phyloP scores from a whole-genome alignment of 1,139 yeast species.

The Blastobotrys malaysiensis region DNA sequence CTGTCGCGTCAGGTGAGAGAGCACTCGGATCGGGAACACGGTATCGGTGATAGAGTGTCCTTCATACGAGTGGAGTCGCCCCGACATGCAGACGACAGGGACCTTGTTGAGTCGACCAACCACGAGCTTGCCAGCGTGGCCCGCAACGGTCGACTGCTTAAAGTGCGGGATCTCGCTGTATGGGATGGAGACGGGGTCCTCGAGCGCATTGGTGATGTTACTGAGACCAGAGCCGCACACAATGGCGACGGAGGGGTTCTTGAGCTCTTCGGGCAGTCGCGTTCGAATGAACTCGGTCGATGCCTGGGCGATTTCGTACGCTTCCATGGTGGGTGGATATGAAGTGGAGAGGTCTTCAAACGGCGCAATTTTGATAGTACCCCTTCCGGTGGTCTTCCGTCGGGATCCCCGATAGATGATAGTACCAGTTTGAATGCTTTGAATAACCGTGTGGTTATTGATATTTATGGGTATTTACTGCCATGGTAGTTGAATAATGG shows the following conservation, averaged over 20 bases:
- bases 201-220: constrained; percentile 65
- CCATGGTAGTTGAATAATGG: too few species aligned
- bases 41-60: constrained; percentile 79
- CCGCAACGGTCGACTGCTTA: constrained; percentile 69
- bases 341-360: neutral
- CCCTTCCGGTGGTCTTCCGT: neutral
- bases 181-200: constrained; percentile 47
- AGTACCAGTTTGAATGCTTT: too few species aligned
- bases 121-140: constrained; percentile 79
- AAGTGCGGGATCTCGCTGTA: constrained; percentile 78
- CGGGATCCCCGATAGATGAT: too few species aligned
- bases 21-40: constrained; percentile 79
- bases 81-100: constrained; percentile 91
- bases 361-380: neutral
- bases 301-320: constrained; percentile 20
- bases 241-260: constrained; percentile 51
- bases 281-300: constrained; percentile 25
- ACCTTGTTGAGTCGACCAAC: constrained; percentile 75
- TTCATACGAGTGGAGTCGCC: constrained; percentile 86
- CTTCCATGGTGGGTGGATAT: constrained; percentile 1
- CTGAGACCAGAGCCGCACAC: constrained; percentile 96
- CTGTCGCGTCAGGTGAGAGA: constrained; percentile 55
- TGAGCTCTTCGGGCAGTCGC: constrained; percentile 26
- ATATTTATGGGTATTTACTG: too few species aligned
- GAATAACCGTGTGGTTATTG: too few species aligned